Conservation (phyloP, 352 stramenopile species). For the Thraustochytrium striatum region DNA sequence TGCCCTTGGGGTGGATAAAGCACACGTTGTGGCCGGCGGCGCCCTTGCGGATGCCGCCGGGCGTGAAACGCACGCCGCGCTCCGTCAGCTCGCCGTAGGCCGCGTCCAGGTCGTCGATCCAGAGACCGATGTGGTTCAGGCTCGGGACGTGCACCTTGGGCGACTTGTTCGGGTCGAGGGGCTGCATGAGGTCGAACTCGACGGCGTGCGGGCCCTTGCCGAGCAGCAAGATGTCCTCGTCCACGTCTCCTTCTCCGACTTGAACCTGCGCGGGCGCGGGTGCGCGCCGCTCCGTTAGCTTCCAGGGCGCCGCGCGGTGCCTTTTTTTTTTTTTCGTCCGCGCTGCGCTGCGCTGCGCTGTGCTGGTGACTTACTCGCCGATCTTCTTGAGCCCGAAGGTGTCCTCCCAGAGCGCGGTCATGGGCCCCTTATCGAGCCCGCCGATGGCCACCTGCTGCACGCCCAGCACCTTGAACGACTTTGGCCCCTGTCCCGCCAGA, state of each 20-base stretch:
- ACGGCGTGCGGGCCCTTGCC: constrained; percentile 83
- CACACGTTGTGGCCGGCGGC: constrained; percentile 92
- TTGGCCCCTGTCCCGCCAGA: constrained; percentile 17
- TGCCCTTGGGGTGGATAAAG: constrained; percentile 97
- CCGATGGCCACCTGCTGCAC: constrained; percentile 96
- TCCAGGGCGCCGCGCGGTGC: constrained; percentile 50
- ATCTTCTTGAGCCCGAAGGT: constrained; percentile 65
- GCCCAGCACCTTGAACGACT: constrained; percentile 86
- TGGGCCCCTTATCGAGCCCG: constrained; percentile 72
- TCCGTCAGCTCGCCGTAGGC: constrained; percentile 83
- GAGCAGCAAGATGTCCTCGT: constrained; percentile 93
- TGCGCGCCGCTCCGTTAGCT: neutral
- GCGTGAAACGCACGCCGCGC: constrained; percentile 90
- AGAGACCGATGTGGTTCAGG: constrained; percentile 97
- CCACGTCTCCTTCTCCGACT: constrained; percentile 86
- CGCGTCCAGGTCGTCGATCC: constrained; percentile 88
- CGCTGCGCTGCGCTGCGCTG: too few species aligned
- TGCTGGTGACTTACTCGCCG: constrained; percentile 31
- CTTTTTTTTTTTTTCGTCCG: too few species aligned
- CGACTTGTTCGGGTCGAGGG: constrained; percentile 80
- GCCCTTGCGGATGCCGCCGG: constrained; percentile 91
- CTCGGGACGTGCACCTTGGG: constrained; percentile 85
- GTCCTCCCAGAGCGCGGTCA: constrained; percentile 78
- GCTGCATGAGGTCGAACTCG: constrained; percentile 98
- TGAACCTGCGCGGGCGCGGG: constrained; percentile 60